Percentiles rank a stretch among this genome's conserved stretches.
Conservation (phyloP, 2,329 filamentous ascomycete genomes). For the Aspergillus nomiae region DNA sequence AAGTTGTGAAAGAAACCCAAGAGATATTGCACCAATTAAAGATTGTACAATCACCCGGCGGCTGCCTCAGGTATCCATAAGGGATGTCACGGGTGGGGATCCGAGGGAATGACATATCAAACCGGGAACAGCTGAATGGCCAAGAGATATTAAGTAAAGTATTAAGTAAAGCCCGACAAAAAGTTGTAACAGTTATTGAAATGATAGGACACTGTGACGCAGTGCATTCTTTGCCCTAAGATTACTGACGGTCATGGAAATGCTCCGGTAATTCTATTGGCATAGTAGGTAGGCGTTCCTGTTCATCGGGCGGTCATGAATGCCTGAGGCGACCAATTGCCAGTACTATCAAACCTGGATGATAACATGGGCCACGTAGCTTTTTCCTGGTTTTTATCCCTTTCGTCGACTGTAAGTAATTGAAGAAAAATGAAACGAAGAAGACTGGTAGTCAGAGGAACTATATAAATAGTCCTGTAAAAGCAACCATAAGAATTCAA, state of each 20-base stretch:
- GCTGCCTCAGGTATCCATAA: conserved; percentile 4
- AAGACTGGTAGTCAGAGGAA: neutral
- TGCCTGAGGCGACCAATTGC: conserved; percentile 1
- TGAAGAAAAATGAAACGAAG: neutral
- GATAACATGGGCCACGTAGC: neutral
- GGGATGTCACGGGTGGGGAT: neutral
- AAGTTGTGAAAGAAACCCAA: neutral
- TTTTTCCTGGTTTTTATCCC: neutral
- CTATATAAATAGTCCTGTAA: neutral
- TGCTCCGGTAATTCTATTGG: neutral
- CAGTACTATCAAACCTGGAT: neutral
- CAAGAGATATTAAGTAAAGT: neutral
- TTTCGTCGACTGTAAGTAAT: neutral
- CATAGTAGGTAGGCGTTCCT: neutral
- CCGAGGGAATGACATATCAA: neutral
- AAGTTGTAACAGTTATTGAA: neutral
- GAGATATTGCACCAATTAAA: conserved; percentile 12
- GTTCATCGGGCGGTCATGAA: neutral
- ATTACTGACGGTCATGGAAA: neutral
- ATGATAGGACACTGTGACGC: neutral
- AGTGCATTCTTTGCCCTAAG: neutral
- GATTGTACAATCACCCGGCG: neutral
- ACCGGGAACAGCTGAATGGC: neutral
- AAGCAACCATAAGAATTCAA: too few species aligned
- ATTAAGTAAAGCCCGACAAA: neutral